A percentile compares a stretch with the other conserved stretches of the same genome.
Evolutionary conservation across 2,329 filamentous ascomycete genomes (phyloP).

Genomic region (Cladobotryum protrusum): DNA sequence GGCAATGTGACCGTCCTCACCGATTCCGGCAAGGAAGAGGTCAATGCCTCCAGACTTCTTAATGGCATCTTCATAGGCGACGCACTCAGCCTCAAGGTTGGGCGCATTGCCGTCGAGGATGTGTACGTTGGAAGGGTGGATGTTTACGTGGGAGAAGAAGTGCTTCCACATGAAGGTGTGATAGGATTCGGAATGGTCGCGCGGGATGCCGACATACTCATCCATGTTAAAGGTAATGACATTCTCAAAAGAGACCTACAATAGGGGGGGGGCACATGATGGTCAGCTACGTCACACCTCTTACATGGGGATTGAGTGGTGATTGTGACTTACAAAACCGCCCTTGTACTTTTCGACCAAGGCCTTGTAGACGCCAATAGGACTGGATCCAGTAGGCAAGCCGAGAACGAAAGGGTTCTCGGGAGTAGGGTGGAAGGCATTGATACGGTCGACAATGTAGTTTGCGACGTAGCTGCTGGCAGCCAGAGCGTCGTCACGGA

Average conservation of each 20-base stretch:
- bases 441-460: conserved; percentile 79
- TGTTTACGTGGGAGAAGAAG: conserved; percentile 81
- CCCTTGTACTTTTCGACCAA: conserved; percentile 67
- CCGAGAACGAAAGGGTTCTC: conserved; percentile 75
- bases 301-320: conserved; percentile 12
- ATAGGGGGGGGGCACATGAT: background rate
- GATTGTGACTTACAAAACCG: conserved; percentile 40
- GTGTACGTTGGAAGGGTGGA: conserved; percentile 75
- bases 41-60: conserved; percentile 70
- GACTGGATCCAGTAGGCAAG: conserved; percentile 76
- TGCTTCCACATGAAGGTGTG: conserved; percentile 92
- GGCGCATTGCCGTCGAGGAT: conserved; percentile 76
- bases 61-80: conserved; percentile 74
- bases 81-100: conserved; percentile 70
- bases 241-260: conserved; percentile 74
- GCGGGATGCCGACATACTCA: conserved; percentile 78
- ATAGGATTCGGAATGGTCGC: conserved; percentile 79
- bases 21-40: conserved; percentile 78
- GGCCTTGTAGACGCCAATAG: conserved; percentile 69
- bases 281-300: conserved; percentile 1
- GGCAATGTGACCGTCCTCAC: conserved; percentile 80
- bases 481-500: conserved; percentile 62
- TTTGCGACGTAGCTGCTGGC: conserved; percentile 73
- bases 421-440: conserved; percentile 65
- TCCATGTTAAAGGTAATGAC: conserved; percentile 94